Conservation (phyloP, 225 moss, liverwort and hornwort genomes). For the Pseudoscleropodium purum region DNA sequence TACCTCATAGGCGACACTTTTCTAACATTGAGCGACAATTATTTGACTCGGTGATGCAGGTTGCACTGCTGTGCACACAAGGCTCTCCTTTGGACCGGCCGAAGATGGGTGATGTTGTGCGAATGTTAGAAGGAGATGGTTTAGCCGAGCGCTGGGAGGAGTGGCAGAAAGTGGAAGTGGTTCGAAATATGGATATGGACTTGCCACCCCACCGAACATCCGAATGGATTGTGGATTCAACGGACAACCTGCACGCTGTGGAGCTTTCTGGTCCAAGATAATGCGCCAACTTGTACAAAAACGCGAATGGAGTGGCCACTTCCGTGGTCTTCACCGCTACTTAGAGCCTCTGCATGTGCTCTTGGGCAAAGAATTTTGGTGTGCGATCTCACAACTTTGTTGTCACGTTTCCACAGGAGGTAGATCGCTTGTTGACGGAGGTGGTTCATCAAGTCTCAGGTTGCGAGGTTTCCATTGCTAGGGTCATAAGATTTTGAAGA, state of each 20-base stretch:
- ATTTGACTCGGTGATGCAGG: conserved; percentile 29
- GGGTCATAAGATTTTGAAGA: conserved; percentile 21
- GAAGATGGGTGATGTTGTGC: conserved; percentile 91
- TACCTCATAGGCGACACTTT: background rate
- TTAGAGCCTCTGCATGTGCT: conserved; percentile 8
- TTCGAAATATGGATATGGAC: conserved; percentile 76
- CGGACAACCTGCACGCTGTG: conserved; percentile 83
- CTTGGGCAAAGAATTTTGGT: conserved; percentile 1
- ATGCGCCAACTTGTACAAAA: conserved; percentile 17
- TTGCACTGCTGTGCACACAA: conserved; percentile 87
- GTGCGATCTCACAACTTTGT: conserved; percentile 5
- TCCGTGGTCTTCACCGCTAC: conserved; percentile 1
- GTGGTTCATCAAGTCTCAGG: conserved; percentile 2
- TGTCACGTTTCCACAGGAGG: conserved; percentile 4
- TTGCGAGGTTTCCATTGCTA: conserved; percentile 5
- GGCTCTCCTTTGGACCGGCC: conserved; percentile 81
- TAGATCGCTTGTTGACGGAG: background rate
- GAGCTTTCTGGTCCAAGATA: conserved; percentile 84
- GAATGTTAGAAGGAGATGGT: conserved; percentile 93
- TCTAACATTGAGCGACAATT: background rate
- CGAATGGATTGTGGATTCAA: conserved; percentile 90
- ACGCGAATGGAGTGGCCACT: conserved; percentile 5
- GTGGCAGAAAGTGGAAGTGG: conserved; percentile 92
- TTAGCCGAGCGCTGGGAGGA: conserved; percentile 94
- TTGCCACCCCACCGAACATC: conserved; percentile 73